Evolutionary conservation across 169 alveolate genomes (phyloP), one percentile per base, ranked within the genome.

Genomic region (Eimeria maxima): DNA sequence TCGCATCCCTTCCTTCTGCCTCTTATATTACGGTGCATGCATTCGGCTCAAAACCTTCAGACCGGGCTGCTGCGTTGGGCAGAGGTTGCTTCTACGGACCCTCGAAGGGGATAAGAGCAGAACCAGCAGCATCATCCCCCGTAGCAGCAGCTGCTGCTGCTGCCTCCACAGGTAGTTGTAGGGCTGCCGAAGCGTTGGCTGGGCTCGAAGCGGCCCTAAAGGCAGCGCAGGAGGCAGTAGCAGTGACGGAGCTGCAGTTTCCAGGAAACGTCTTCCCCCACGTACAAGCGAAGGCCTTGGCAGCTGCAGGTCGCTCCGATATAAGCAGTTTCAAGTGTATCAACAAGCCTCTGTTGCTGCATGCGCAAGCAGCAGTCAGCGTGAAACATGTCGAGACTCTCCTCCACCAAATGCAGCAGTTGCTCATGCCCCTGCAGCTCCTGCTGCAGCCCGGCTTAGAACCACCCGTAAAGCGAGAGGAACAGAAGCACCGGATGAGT

Each of bases 1-100:
- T 83, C 74, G 24, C 57, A 20, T 53, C 73, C 4, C 73, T 83
- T 50, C 91, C 91, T 20, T 83, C 74, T n/a, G 73, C 91, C 50
- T 83, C 91, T 53, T 83, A 67, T 50, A 55, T 83, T n/a, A 83
- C 55, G 8, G 91, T 83, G 45, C 91, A 83, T 83, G 91, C 91
- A 8, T 83, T 83, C 38, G 71, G 53, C 47, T 29, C 71, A 5
- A 16, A 29, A 10, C n/a, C 27, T 50, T 50, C 90, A n/a, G 44
- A 73, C 71, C 71, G 90, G 14, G 90, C 90, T n/a, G 67, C 42
- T 38, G 53, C 90, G n/a, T 53, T 81, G 4, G 90, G 90, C 11
- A 16, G 90, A 29, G 89, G 89, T 11, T 78, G 89, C 47, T 18
- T 78, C 69, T 78, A 78, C 24, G 14, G 55, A 0, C 69, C 89